Base-by-base conservation (phyloP, 169 alveolate genomes). In the Eimeria acervulina region DNA sequence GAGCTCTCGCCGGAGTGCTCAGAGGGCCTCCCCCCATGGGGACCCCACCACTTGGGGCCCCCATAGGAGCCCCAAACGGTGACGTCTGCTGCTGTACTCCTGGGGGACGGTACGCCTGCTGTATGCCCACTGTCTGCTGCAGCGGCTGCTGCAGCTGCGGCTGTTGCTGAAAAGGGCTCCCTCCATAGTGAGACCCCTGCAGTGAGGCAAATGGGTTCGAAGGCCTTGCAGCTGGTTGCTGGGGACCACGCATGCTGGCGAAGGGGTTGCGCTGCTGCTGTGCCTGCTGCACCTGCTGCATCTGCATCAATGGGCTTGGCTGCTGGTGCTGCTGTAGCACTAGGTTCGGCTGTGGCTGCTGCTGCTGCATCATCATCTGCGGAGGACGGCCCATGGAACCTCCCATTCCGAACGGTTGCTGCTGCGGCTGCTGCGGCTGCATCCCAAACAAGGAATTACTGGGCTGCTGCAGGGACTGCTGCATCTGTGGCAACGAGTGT, bases 231-330 rank as follows among this genome's bases (percentile, higher is more conserved):
- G 76, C 91, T 38, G 91, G 76, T 28, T 83, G 91, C 76, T 83
- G 91, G 55, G 91, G 91, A 52, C 91, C 91, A 52, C 91, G 21
- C 91, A 83, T 83, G 91, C 91, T 83, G 55, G 91, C 91, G 47
- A 83, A 83, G 76, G 91, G 91, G 91, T 83, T 83, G 19, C 72
- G 36, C 74, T 83, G 91, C 36, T 83, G 91, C 28, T 83, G 91
- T n/a, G 90, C 74, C 70, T 44, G 90, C 31, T 51, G 90, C 52
- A 83, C 28, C 40, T 78, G 88, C 88, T 78, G 88, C 63, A 78
- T n/a, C 38, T 78, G 88, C 51, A 78, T n/a, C 91, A 83, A 28
- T 33, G 68, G 74, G 17, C 28, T 83, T 52, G 91, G 76, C 91
- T 51, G 91, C 55, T 47, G 70, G 55, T 83, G 91, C 28, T 83